Conservation (phyloP, 179 eudicot species). For the Spergularia azorica region DNA sequence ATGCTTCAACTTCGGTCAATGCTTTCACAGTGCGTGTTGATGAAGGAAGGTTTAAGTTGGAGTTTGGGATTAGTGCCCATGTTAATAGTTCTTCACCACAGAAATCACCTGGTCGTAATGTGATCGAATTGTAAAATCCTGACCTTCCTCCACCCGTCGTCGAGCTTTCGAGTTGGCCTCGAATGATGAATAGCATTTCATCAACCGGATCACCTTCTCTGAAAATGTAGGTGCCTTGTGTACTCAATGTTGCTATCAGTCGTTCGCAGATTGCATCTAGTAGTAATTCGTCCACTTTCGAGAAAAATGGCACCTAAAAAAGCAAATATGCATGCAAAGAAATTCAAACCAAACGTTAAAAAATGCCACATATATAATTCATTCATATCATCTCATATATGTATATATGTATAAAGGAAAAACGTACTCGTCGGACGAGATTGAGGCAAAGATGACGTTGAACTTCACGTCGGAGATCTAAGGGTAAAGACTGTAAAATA, state of each 20-base stretch:
- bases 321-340: no score
- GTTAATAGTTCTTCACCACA: slow-evolving; percentile 47
- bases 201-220: slow-evolving; percentile 48
- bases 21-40: slow-evolving; percentile 51
- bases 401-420: slow-evolving; percentile 20
- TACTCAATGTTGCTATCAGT: slow-evolving; percentile 36
- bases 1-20: slow-evolving; percentile 46
- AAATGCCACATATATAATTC: no score
- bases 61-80: slow-evolving; percentile 44
- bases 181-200: slow-evolving; percentile 46
- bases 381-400: neutral
- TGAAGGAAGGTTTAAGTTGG: slow-evolving; percentile 38
- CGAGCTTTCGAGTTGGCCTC: slow-evolving; percentile 49
- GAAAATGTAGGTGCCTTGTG: slow-evolving; percentile 46
- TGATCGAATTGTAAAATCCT: slow-evolving; percentile 43
- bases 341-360: no score
- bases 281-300: slow-evolving; percentile 44
- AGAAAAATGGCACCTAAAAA: slow-evolving; percentile 44
- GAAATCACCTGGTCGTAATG: slow-evolving; percentile 47
- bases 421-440: slow-evolving; percentile 60
- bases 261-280: slow-evolving; percentile 50
- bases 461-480: slow-evolving; percentile 60
- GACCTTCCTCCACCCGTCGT: slow-evolving; percentile 49
- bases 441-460: slow-evolving; percentile 55
- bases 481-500: slow-evolving; percentile 45